These are phyloP conservation scores for Penicillium cataractarum DNA, from an alignment of 495 filamentous ascomycete species.

Conservation along the genomic window DNA sequence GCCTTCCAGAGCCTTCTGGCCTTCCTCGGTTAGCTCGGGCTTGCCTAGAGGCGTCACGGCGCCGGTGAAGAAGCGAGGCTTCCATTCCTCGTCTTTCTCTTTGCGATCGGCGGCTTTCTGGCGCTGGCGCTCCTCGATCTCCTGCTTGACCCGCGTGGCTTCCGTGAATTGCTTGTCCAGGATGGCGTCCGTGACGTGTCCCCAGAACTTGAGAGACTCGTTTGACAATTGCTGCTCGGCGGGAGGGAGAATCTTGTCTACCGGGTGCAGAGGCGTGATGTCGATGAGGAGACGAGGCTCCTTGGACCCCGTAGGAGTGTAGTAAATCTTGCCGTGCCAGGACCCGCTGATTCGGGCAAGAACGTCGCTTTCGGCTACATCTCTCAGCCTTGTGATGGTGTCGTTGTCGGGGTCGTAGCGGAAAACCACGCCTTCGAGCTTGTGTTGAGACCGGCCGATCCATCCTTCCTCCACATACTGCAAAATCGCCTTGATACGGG, in stretches of 20 bases:
- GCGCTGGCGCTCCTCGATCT: conserved; percentile 89
- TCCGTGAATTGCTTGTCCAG: conserved; percentile 76
- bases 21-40: conserved; percentile 80
- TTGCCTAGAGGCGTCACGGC: conserved; percentile 72
- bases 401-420: conserved; percentile 83
- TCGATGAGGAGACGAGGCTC: conserved; percentile 82
- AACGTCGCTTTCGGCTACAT: conserved; percentile 81
- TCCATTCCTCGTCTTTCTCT: conserved; percentile 66
- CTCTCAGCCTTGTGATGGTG: conserved; percentile 73
- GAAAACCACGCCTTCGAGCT: conserved; percentile 89
- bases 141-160: conserved; percentile 85
- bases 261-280: conserved; percentile 75
- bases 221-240: conserved; percentile 77
- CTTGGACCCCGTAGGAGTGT: conserved; percentile 56
- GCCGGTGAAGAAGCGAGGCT: conserved; percentile 87
- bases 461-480: conserved; percentile 94
- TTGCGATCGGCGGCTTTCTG: conserved; percentile 80
- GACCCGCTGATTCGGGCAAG: conserved; percentile 81
- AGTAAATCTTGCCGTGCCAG: conserved; percentile 77
- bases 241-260: conserved; percentile 78
- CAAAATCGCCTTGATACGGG: conserved; percentile 85
- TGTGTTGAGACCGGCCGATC: conserved; percentile 88
- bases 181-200: conserved; percentile 85
- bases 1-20: conserved; percentile 67
- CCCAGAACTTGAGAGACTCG: conserved; percentile 90